phyloP scores from a whole-genome alignment of 2,329 filamentous ascomycete species.

The Penicillium sp. region DNA sequence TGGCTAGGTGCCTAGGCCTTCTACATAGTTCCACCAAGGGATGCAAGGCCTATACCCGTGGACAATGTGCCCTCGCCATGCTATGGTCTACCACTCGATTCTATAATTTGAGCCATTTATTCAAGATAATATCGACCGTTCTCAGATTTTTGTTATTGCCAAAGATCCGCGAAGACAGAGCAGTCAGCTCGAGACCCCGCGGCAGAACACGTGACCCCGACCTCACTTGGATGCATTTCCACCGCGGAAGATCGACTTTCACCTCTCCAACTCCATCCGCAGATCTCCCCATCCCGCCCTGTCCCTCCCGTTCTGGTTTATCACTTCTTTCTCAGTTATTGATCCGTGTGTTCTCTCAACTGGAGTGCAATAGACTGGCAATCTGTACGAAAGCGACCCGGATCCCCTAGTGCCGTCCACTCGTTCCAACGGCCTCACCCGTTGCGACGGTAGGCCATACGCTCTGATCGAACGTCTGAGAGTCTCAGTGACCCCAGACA shows the following conservation, averaged over 20 bases:
- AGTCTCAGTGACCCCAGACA: neutral
- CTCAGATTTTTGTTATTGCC: neutral
- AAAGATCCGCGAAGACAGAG: neutral
- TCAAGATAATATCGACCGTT: neutral
- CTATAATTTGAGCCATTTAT: neutral
- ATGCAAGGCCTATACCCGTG: neutral
- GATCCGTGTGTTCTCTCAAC: neutral
- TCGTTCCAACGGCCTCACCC: conserved; percentile 19
- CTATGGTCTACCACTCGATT: neutral
- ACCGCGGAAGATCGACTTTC: conserved; percentile 34
- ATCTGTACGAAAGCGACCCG: neutral
- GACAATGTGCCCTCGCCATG: neutral
- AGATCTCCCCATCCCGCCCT: conserved; percentile 10
- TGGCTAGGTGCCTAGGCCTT: neutral
- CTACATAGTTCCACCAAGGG: neutral
- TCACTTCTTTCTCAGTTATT: conserved; percentile 1
- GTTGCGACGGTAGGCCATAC: conserved; percentile 20
- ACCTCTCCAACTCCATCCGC: conserved; percentile 34
- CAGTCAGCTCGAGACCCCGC: neutral
- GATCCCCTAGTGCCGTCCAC: conserved; percentile 7
- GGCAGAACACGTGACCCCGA: neutral
- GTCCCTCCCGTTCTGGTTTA: conserved; percentile 3
- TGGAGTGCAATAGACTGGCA: conserved; percentile 1
- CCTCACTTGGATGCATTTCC: conserved; percentile 32
- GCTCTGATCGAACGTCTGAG: conserved; percentile 3